Evolutionary conservation across 2,329 filamentous ascomycete genomes (phyloP).

Genomic region (Blumeriella jaapii): DNA sequence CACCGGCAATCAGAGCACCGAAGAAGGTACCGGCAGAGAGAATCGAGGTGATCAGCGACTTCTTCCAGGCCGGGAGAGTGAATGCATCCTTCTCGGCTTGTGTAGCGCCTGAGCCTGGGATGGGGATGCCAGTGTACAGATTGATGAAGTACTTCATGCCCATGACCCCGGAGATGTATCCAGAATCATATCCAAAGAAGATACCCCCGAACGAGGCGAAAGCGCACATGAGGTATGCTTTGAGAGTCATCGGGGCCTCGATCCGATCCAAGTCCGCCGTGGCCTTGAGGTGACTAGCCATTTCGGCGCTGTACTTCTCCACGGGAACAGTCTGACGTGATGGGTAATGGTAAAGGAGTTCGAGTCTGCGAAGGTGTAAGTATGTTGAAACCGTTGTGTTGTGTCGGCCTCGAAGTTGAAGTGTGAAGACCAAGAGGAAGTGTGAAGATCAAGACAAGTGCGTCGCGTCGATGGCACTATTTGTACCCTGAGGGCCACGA

Average conservation of each 20-base stretch:
- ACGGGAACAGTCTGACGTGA: no score
- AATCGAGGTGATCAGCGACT: constrained; percentile 54
- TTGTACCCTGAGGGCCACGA: no score
- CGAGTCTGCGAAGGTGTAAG: no score
- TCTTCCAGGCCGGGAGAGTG: constrained; percentile 33
- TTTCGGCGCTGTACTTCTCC: not conserved
- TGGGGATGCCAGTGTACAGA: constrained; percentile 16
- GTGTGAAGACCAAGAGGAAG: no score
- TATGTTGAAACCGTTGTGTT: no score
- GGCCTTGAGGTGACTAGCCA: not conserved
- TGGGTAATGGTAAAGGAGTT: no score
- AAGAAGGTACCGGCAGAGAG: constrained; percentile 72
- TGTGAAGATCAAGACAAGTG: no score
- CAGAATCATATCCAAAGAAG: constrained; percentile 57
- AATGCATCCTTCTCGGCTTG: constrained; percentile 13
- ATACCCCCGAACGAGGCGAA: constrained; percentile 57
- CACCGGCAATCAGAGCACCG: constrained; percentile 66
- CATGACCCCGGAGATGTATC: constrained; percentile 53
- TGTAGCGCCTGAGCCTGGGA: constrained; percentile 13
- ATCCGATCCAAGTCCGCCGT: constrained; percentile 29
- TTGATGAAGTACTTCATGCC: constrained; percentile 34
- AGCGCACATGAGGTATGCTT: constrained; percentile 58
- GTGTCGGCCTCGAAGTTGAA: no score
- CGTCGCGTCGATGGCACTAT: no score
- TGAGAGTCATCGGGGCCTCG: constrained; percentile 57